phyloP scores from a whole-genome alignment of 2,329 filamentous ascomycete genomes.

The Phyllosticta ampelicida region DNA sequence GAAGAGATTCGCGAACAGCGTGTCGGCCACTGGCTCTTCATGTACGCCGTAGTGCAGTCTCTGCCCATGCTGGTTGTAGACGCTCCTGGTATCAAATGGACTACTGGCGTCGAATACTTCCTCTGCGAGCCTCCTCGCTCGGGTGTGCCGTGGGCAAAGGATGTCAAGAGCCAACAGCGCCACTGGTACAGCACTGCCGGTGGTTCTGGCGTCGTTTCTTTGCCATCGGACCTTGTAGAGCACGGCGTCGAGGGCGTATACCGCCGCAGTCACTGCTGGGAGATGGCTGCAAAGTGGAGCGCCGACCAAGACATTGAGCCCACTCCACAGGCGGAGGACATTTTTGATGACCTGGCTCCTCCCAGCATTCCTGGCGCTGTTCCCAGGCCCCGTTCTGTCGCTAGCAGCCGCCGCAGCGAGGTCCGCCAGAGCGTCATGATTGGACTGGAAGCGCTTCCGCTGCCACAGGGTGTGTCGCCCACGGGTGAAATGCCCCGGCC shows the following conservation, averaged over 20 bases:
- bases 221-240: slow-evolving; percentile 54
- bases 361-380: slow-evolving; percentile 12
- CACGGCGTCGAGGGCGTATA: slow-evolving; percentile 59
- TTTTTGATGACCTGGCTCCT: slow-evolving; percentile 19
- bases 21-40: slow-evolving; percentile 70
- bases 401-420: slow-evolving; percentile 7
- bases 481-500: slow-evolving; percentile 17
- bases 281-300: slow-evolving; percentile 51
- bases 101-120: slow-evolving; percentile 70
- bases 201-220: slow-evolving; percentile 47
- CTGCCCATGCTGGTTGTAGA: slow-evolving; percentile 70
- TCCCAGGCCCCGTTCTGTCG: neutral
- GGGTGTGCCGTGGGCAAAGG: slow-evolving; percentile 62
- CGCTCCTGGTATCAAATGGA: slow-evolving; percentile 57
- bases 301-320: slow-evolving; percentile 27
- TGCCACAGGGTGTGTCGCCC: slow-evolving; percentile 34
- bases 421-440: slow-evolving; percentile 32
- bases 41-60: slow-evolving; percentile 67
- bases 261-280: slow-evolving; percentile 59
- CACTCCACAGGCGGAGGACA: slow-evolving; percentile 24
- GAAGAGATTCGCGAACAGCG: slow-evolving; percentile 61
- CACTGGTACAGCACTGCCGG: slow-evolving; percentile 69
- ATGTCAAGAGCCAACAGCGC: slow-evolving; percentile 44
- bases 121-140: slow-evolving; percentile 65
- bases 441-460: slow-evolving; percentile 36